These are phyloP conservation scores for Babesia divergens DNA, from an alignment of 169 alveolate species.

Conservation along the genomic window DNA sequence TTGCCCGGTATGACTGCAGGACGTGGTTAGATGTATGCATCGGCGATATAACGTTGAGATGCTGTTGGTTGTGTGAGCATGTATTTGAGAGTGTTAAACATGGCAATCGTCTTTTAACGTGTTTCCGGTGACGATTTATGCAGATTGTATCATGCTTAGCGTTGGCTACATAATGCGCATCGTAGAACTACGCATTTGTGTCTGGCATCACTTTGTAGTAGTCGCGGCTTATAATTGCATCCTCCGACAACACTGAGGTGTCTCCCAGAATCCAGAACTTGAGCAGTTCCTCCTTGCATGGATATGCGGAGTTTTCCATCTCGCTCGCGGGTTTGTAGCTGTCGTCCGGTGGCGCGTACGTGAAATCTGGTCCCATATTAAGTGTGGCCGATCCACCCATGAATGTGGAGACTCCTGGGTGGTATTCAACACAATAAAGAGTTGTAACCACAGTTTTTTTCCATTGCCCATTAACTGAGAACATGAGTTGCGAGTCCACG, in stretches of 20 bases:
- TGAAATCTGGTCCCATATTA: slow-evolving; percentile 74
- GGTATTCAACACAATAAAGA: slow-evolving; percentile 73
- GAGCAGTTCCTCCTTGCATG: slow-evolving; percentile 70
- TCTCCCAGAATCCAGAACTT: slow-evolving; percentile 67
- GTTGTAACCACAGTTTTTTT: slow-evolving; percentile 29
- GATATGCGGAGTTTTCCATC: slow-evolving; percentile 66
- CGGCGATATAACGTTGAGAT: too few relatives aligned
- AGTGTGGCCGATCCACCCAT: slow-evolving; percentile 75
- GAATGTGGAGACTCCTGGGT: slow-evolving; percentile 76
- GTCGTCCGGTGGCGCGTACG: slow-evolving; percentile 59
- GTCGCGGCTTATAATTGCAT: slow-evolving; percentile 31
- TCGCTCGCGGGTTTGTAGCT: slow-evolving; percentile 58
- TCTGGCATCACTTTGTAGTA: slow-evolving; percentile 20
- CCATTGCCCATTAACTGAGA: slow-evolving; percentile 74
- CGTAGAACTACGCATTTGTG: neutral
- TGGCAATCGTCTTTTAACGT: too few relatives aligned
- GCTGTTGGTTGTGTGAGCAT: too few relatives aligned
- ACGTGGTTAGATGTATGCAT: too few relatives aligned
- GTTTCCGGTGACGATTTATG: neutral
- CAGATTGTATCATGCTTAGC: neutral
- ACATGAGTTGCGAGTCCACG: slow-evolving; percentile 58
- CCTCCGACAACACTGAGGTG: slow-evolving; percentile 37
- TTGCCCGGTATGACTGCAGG: too few relatives aligned
- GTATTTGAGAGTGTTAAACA: too few relatives aligned
- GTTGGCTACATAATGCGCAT: neutral